Evolutionary conservation across 805 yeast species (phyloP).

Genomic region (Yarrowia deformans): DNA sequence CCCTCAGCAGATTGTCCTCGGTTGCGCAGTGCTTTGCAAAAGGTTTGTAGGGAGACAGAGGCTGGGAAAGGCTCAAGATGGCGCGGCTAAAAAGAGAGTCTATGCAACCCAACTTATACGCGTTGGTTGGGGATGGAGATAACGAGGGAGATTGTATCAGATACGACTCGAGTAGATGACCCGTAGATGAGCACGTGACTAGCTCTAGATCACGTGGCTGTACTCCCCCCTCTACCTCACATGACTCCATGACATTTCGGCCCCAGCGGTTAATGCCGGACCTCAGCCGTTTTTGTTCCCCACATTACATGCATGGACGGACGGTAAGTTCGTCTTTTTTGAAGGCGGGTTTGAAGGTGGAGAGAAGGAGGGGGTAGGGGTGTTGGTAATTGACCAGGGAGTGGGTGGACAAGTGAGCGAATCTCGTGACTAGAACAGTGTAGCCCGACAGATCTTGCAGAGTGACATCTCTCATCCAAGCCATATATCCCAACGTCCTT

Average conservation of each 20-base stretch:
- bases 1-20: background rate
- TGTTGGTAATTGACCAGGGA: no score
- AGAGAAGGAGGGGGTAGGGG: background rate
- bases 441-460: no score
- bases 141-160: no score
- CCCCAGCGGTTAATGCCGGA: constrained; percentile 22
- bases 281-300: constrained; percentile 28
- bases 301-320: constrained; percentile 17
- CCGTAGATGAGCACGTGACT: no score
- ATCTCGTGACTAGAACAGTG: background rate
- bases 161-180: no score
- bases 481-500: no score
- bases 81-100: constrained; percentile 9
- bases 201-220: background rate
- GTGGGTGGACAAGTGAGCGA: no score
- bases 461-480: no score
- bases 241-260: constrained; percentile 1
- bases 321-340: background rate
- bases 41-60: background rate
- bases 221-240: background rate
- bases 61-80: background rate
- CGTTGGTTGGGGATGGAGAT: background rate
- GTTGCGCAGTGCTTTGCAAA: background rate
- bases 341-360: background rate
- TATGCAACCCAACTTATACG: background rate